phyloP scores from a whole-genome alignment of 345 rosid species.

The Salix purpurea region DNA sequence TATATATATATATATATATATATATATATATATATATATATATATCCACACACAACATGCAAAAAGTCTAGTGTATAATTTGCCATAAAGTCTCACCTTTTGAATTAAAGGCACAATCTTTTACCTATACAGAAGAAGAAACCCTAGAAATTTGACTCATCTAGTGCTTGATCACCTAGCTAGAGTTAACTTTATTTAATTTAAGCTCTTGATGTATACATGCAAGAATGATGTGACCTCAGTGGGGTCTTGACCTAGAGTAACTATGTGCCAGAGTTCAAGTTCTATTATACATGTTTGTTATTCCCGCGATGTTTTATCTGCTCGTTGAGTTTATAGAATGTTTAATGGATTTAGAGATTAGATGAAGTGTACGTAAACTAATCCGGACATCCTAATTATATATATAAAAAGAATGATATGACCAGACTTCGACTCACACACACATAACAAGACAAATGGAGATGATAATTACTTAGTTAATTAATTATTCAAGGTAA shows the following conservation, averaged over 20 bases:
- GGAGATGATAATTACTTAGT: background rate
- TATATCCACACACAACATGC: background rate
- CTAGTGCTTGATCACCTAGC: background rate
- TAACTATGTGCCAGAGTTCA: too few relatives aligned
- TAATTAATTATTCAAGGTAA: background rate
- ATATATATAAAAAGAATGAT: too few relatives aligned
- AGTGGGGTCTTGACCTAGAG: too few relatives aligned
- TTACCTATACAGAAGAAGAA: background rate
- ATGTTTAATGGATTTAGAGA: fast-evolving
- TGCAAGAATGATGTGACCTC: background rate
- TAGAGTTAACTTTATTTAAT: background rate
- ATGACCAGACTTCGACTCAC: too few relatives aligned
- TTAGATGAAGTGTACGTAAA: too few relatives aligned
- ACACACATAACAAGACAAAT: background rate
- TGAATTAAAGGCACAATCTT: background rate
- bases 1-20: too few relatives aligned
- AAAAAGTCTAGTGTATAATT: too few relatives aligned
- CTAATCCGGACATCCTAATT: fast-evolving
- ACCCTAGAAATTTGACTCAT: background rate
- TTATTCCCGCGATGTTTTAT: fast-evolving
- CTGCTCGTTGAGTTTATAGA: too few relatives aligned
- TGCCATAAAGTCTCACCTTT: background rate
- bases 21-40: too few relatives aligned
- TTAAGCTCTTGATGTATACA: background rate
- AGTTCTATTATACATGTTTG: too few relatives aligned